Base-by-base conservation (phyloP, 768 basidiomycete genomes). In the Hygrocybe punicea region DNA sequence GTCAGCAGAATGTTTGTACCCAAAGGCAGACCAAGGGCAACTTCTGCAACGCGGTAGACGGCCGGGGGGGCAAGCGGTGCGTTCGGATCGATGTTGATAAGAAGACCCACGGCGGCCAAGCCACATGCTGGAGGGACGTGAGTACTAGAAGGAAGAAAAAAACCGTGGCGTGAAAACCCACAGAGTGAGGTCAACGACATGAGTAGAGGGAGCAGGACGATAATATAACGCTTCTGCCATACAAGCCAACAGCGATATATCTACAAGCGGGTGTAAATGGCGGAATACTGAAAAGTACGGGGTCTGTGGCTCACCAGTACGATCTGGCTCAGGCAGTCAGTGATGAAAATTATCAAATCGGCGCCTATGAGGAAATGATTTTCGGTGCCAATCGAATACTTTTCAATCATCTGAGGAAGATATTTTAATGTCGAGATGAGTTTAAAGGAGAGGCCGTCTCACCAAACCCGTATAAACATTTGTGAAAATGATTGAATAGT, bases 221-320 rank as follows among this genome's bases (percentile, higher is more conserved):
- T 23, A 23, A 3, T 3, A 13, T 11, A 47, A 13, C 45, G 45
- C 16, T 23, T 47, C 11, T 23, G 17, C 45, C 45, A 47, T 13
- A 47, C 21, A 47, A 47, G n/a, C 45, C 45, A 47, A 47, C 45
- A 47, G 11, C 45, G 45, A 47, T 47, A 47, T 21, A 21, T 47
- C 45, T 47, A 23, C 3, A 13, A 13, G 23, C 6, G 21, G 16
- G n/a, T 13, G 45, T 19, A 7, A 17, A 47, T n/a, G 11, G 4
- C 23, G 23, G 19, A 6, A 19, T 23, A 47, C 11, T 13, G 11
- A n/a, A 19, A 13, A 17, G 21, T 2, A 4, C 6, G 17, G 11
- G 6, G 45, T 23, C 6, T n/a, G 11, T 23, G 17, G 3, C 40
- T 42, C 21, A 47, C 45, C 45, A 47, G 16, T 3, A 23, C 21